Evolutionary conservation across 371 early-diverging fungal species (phyloP).

Genomic region (Actinomortierella wolfii): DNA sequence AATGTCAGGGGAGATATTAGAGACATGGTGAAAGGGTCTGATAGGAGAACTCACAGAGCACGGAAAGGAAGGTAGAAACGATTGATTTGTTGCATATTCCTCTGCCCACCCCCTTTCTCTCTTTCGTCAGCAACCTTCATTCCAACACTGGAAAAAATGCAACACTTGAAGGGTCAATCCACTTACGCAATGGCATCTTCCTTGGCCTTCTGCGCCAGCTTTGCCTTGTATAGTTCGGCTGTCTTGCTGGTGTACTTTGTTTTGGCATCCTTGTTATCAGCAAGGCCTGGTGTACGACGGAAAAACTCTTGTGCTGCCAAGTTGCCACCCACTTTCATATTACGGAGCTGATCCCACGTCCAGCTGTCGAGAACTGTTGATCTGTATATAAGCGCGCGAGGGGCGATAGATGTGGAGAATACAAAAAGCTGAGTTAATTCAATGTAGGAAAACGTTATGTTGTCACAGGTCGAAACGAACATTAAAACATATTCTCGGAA

Average conservation of each 20-base stretch:
- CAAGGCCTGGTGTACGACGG: conserved; percentile 41
- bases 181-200: conserved; percentile 74
- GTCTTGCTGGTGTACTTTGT: conserved; percentile 80
- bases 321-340: conserved; percentile 91
- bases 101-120: too few relatives aligned
- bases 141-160: background rate
- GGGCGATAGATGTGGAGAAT: too few relatives aligned
- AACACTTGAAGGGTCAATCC: background rate
- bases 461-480: too few relatives aligned
- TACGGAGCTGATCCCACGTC: conserved; percentile 92
- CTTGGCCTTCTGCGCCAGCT: conserved; percentile 72
- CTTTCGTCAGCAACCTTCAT: too few relatives aligned
- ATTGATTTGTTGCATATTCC: too few relatives aligned
- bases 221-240: conserved; percentile 83
- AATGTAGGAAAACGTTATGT: too few relatives aligned
- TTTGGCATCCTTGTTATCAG: conserved; percentile 73
- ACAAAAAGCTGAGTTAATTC: background rate
- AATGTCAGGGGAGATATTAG: too few relatives aligned
- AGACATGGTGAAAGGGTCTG: too few relatives aligned
- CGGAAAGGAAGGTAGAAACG: too few relatives aligned
- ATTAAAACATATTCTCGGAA: too few relatives aligned
- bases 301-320: conserved; percentile 83
- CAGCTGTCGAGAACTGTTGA: conserved; percentile 92
- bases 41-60: too few relatives aligned
- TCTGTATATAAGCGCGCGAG: conserved; percentile 41